Evolutionary conservation across 768 basidiomycete species (phyloP).

Genomic region (Melanogaster broomeanus): DNA sequence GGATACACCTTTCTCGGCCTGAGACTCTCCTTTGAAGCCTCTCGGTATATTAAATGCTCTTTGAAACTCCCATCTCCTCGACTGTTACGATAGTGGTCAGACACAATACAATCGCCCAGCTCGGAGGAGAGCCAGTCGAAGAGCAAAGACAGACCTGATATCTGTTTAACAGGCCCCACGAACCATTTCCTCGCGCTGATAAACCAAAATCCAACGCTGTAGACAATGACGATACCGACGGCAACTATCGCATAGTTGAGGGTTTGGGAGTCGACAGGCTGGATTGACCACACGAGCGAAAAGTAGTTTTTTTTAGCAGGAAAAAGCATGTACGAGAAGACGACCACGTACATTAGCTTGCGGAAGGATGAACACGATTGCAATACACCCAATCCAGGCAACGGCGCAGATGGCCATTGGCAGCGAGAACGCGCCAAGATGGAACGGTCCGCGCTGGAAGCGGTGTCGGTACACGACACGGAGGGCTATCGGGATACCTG

Average conservation of each 20-base stretch:
- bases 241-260: conserved; percentile 78
- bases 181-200: conserved; percentile 75
- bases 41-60: neutral
- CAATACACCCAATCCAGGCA: conserved; percentile 72
- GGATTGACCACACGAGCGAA: neutral
- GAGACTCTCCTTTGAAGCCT: too few species aligned
- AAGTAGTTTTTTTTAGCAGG: neutral
- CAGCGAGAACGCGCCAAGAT: conserved; percentile 64
- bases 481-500: conserved; percentile 69
- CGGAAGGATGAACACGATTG: conserved; percentile 74
- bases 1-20: too few species aligned
- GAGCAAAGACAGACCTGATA: conserved; percentile 43
- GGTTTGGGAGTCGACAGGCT: conserved; percentile 71
- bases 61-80: conserved; percentile 4
- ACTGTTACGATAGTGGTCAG: neutral
- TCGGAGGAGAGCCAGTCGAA: neutral
- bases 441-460: conserved; percentile 72
- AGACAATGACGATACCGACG: conserved; percentile 68
- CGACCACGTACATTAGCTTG: conserved; percentile 54
- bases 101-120: neutral
- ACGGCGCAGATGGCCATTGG: conserved; percentile 58
- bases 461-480: conserved; percentile 59
- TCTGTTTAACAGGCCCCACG: conserved; percentile 67
- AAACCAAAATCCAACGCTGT: conserved; percentile 70
- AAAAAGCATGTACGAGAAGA: neutral